phyloP scores from a whole-genome alignment of 1,284 basidiomycete species.

The Puccinia novopanici region DNA sequence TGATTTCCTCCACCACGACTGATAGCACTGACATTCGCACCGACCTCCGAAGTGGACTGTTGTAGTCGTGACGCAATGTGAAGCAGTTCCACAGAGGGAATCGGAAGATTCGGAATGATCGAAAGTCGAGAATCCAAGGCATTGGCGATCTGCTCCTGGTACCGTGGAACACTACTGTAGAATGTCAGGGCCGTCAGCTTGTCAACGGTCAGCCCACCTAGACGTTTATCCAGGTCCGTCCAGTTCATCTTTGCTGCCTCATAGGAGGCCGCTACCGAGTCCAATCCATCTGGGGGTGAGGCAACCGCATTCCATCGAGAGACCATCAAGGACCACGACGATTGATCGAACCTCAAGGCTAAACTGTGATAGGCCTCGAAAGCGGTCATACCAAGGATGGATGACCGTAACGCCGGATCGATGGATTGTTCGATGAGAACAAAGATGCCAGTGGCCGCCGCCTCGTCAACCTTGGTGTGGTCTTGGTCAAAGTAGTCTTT shows the following conservation, averaged over 20 bases:
- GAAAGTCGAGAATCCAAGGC: neutral
- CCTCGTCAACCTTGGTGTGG: neutral
- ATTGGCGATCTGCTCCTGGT: neutral
- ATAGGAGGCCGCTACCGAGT: neutral
- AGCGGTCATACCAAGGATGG: neutral
- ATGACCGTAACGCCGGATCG: neutral
- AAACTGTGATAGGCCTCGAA: neutral
- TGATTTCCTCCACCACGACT: too few species aligned
- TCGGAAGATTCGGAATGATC: neutral
- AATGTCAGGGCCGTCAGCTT: neutral
- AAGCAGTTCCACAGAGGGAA: neutral
- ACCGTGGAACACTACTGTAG: neutral
- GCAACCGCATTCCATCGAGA: neutral
- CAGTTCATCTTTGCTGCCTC: neutral
- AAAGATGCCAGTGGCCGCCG: neutral
- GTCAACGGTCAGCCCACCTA: neutral
- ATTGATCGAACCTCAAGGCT: neutral
- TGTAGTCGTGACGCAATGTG: neutral
- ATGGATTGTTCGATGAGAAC: neutral
- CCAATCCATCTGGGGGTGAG: neutral
- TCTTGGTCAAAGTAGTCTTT: neutral
- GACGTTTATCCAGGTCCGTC: neutral
- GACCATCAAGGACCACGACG: neutral
- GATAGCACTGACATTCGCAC: too few species aligned
- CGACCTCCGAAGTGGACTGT: neutral